phyloP scores from a whole-genome alignment of 2,329 filamentous ascomycete species.

The Bipolaris gigantea region DNA sequence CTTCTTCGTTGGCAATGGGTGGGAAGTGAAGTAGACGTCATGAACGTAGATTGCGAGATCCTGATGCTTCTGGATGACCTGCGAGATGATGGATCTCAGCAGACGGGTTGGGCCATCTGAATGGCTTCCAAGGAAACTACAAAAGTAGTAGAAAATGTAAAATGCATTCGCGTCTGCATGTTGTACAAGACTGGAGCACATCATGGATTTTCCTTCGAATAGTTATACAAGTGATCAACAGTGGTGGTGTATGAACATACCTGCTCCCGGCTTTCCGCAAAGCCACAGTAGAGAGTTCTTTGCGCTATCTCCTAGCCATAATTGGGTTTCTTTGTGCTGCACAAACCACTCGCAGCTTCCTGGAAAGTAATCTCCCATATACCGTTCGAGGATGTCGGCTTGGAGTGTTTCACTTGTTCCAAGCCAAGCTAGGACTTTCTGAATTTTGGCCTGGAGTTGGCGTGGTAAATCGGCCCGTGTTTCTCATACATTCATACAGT shows the following conservation, averaged over 20 bases:
- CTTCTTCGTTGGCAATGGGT: slow-evolving; percentile 6
- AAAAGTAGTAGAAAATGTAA: slow-evolving; percentile 17
- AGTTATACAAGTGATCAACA: neutral
- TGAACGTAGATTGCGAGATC: slow-evolving; percentile 8
- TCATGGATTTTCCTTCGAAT: slow-evolving; percentile 14
- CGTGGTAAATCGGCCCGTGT: neutral
- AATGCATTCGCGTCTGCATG: slow-evolving; percentile 3
- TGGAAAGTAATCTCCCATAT: slow-evolving; percentile 6
- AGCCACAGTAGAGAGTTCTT: slow-evolving; percentile 13
- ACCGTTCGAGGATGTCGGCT: slow-evolving; percentile 11
- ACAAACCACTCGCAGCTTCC: slow-evolving; percentile 17
- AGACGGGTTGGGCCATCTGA: slow-evolving; percentile 1
- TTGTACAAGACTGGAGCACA: slow-evolving; percentile 13
- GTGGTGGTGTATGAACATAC: slow-evolving; percentile 1
- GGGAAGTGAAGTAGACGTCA: slow-evolving; percentile 4
- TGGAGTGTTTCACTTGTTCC: neutral
- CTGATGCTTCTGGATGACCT: slow-evolving; percentile 13
- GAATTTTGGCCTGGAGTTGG: neutral
- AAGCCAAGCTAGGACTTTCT: slow-evolving; percentile 1
- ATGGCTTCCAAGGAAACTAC: slow-evolving; percentile 3
- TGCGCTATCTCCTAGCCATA: slow-evolving; percentile 9
- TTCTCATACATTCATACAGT: neutral
- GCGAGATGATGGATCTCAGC: slow-evolving; percentile 7
- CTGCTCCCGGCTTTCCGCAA: slow-evolving; percentile 20
- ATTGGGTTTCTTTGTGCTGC: slow-evolving; percentile 6